A percentile compares a stretch with the other conserved stretches of the same genome.
These are phyloP conservation scores for Sabuloglossum arenarium DNA, from an alignment of 495 filamentous ascomycete species.

Conservation along the genomic window DNA sequence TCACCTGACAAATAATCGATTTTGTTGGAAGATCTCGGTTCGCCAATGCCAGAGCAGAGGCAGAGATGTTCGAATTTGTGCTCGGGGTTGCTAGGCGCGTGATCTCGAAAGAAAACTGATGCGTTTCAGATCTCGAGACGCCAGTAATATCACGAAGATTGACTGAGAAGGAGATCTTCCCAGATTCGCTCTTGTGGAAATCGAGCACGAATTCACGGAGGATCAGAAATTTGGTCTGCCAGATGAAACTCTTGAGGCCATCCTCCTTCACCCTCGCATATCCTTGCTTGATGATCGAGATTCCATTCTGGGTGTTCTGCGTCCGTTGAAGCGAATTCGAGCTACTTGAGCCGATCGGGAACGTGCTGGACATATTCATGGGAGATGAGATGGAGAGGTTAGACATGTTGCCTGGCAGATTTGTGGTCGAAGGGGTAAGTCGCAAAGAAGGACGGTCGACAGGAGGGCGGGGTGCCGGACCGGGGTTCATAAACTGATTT, in stretches of 20 bases:
- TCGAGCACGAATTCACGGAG: slow-evolving; percentile 75
- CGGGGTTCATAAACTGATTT: slow-evolving; percentile 76
- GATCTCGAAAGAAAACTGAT: slow-evolving; percentile 81
- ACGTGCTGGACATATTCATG: slow-evolving; percentile 19
- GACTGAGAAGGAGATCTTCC: slow-evolving; percentile 63
- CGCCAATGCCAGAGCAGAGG: slow-evolving; percentile 35
- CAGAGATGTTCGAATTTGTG: slow-evolving; percentile 23
- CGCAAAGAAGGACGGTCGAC: slow-evolving; percentile 47
- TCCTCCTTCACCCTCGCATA: slow-evolving; percentile 76
- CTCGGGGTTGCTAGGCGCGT: slow-evolving; percentile 44
- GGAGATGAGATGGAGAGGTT: slow-evolving; percentile 51
- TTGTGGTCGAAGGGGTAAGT: slow-evolving; percentile 47
- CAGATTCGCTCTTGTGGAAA: slow-evolving; percentile 67
- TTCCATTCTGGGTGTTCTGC: slow-evolving; percentile 38
- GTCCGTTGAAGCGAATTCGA: slow-evolving; percentile 37
- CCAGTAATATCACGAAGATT: slow-evolving; percentile 65
- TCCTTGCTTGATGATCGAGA: slow-evolving; percentile 71
- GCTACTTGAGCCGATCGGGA: slow-evolving; percentile 33
- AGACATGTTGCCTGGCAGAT: slow-evolving; percentile 58
- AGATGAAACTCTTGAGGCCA: slow-evolving; percentile 63
- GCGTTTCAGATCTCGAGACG: slow-evolving; percentile 68
- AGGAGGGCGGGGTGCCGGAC: slow-evolving; percentile 80
- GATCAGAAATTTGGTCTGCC: slow-evolving; percentile 77
- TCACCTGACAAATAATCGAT: slow-evolving; percentile 71
- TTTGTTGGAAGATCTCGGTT: slow-evolving; percentile 56